Evolutionary conservation across 2,329 filamentous ascomycete genomes (phyloP), one percentile per base, ranked within the genome.

Genomic region (Fusarium irregulare): DNA sequence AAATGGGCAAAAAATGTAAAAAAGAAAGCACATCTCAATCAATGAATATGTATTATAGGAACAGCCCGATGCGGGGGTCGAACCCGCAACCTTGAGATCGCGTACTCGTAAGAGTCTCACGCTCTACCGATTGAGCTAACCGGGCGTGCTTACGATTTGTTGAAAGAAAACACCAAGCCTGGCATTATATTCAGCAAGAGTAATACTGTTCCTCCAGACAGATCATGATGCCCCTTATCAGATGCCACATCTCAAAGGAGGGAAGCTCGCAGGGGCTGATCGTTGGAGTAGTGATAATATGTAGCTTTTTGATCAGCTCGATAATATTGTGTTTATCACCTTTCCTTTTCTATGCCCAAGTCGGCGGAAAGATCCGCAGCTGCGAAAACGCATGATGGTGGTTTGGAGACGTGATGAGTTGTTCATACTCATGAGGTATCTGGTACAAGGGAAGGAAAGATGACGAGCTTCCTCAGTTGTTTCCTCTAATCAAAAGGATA

Each of bases 81-180:
- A 86, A 87, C 86, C 84, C 83, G 82, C 83, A 85, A 82, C 83
- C 84, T 86, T 85, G 82, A 86, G 84, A 85, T 85, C 42, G 75
- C 58, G 74, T 70, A 74, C 75, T 76, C 73, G 9, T 86, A 85
- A 86, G 88, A 90, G 88, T 89, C 88, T 88, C 84, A 89, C 87
- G 87, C 87, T 90, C 88, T 90, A 89, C 75, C 75, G 76, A 77
- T 77, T 76, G 74, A 77, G 73, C 74, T 75, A 76, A 73, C 73
- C 74, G 79, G 77, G 78, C 77, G 79, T 79, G 79, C 79, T 78
- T 84, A 57, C 56, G 66, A 56, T 56, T 28, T 71, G 56, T 56
- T 71, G 54, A 23, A n/a, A 7, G 3, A 4, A 1, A 0, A 1
- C 0, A 12, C 0, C 3, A 4, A 25, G 27, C 12, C 3, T 41